Evolutionary conservation across 2,329 filamentous ascomycete genomes (phyloP), one percentile per base, ranked within the genome.

Genomic region (Botrytis elliptica): DNA sequence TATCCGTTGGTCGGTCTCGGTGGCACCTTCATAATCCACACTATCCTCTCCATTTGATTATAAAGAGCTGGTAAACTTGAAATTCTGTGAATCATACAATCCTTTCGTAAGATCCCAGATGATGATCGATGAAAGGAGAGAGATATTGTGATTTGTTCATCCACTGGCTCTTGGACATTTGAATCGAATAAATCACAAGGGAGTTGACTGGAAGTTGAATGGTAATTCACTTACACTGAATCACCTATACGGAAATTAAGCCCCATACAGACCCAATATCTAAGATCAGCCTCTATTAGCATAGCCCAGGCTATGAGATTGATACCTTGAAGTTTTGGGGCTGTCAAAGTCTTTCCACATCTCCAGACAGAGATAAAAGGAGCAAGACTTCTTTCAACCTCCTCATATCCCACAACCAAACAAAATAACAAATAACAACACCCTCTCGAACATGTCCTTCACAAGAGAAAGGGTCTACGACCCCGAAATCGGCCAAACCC

Each of bases 401-500:
- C 29, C 20, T 10, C 25, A 57, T 25, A 42, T n/a, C 10, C 7
- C n/a, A 3, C 49, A 57, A 44, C n/a, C 9, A 33, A 65, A 5
- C 42, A 10, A n/a, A 20, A 68, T 3, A 33, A 55, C 25, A 33
- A 57, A 42, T 14, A 42, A 42, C n/a, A 29, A 29, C 22, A 7
- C 18, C 7, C 25, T 14, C 16, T 44, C 49, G 44, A 68, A 42
- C 10, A 69, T 69, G 66, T 10, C 16, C 22, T 69, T 69, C 18
- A 9, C 49, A n/a, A 57, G 40, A 44, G 66, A 57, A 42, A 57
- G 66, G 49, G 38, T 18, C 36, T 69, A 69, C n/a, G 66, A 69
- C 10, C 66, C 66, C 12, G 66, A 69, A 69, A 69, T 69, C 49
- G 66, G 49, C n/a, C 69, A 71, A 63, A 74, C 20, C 73, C 70